Percentiles rank a stretch among this genome's conserved stretches.
Conservation (phyloP, 2,329 filamentous ascomycete genomes). For the Clonostachys rosea region DNA sequence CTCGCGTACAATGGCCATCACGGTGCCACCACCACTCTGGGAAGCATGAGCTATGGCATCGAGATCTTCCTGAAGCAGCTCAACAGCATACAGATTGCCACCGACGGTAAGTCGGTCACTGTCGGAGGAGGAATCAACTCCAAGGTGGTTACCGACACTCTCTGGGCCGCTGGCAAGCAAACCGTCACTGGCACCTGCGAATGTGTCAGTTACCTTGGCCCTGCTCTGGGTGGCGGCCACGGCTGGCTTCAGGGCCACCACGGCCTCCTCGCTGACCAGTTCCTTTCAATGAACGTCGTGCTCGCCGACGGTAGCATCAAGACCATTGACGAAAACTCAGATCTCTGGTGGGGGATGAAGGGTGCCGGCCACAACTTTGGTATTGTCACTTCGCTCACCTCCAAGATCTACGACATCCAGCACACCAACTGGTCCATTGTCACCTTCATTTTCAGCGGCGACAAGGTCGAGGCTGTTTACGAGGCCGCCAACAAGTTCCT, state of each 20-base stretch:
- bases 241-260: conserved; percentile 48
- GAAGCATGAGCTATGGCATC: conserved; percentile 41
- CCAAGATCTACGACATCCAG: conserved; percentile 41
- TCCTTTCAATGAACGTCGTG: conserved; percentile 45
- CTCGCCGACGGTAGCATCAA: conserved; percentile 39
- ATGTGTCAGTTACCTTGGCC: conserved; percentile 42
- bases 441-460: conserved; percentile 37
- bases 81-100: conserved; percentile 30
- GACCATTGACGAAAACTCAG: conserved; percentile 31
- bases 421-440: conserved; percentile 33
- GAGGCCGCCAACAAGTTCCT: conserved; percentile 37
- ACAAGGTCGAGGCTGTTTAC: conserved; percentile 44
- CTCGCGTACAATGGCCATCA: conserved; percentile 48
- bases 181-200: conserved; percentile 47
- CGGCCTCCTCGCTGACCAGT: conserved; percentile 48
- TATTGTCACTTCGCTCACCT: conserved; percentile 44
- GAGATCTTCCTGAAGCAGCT: conserved; percentile 42
- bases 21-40: conserved; percentile 42
- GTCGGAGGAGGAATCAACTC: conserved; percentile 41
- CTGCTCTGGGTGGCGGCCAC: conserved; percentile 52
- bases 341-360: conserved; percentile 54
- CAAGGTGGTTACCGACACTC: conserved; percentile 36
- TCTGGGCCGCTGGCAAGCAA: conserved; percentile 48
- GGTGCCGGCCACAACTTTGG: conserved; percentile 58
- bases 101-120: conserved; percentile 37